Base-by-base conservation (phyloP, 108 stramenopile species). In the Chaetoceros tenuissimus region DNA sequence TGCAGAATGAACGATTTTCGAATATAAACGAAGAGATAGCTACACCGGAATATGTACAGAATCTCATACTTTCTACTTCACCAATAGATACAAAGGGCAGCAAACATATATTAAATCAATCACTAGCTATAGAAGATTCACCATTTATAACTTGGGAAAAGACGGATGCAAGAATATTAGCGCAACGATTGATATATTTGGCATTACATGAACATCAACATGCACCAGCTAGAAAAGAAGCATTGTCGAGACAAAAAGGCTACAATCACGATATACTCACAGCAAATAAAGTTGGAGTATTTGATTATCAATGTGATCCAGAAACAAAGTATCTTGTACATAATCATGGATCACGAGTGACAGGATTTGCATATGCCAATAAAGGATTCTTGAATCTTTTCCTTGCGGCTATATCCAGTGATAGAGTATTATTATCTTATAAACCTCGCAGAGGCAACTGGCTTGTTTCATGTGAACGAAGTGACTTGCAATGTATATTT, bases 251-350 rank as follows among this genome's bases (percentile, higher is more conserved):
- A 51, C 24, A 8, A 5, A 17, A 10, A 13, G 34, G 34, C 8
- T 59, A 47, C 25, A 13, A 40, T 40, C 34, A 51, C 25, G n/a
- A 20, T 1, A 16, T 46, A 28, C 21, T 56, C 7, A 25, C 46
- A 2, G 24, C 57, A 10, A 3, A 53, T 24, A 28, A 48, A 10
- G 56, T 75, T 29, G 70, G 79, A 23, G 24, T 24, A 23, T 80
- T 80, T 60, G 79, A 80, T 63, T 80, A 48, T 46, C 74, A 80
- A 55, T 80, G 79, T 52, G 34, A 40, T 40, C 67, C 63, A 18
- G 29, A 57, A 19, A 51, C 74, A 31, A 71, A 72, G 50, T 72
- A 72, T 26, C 29, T 74, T 30, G 64, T 74, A n/a, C n/a, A n/a
- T 24, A 73, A 63, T 8, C 46, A 53, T n/a, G 31, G 74, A 8